These are phyloP conservation scores for Halophytophthora polymorphica DNA, from an alignment of 352 stramenopile genomes.

Conservation along the genomic window DNA sequence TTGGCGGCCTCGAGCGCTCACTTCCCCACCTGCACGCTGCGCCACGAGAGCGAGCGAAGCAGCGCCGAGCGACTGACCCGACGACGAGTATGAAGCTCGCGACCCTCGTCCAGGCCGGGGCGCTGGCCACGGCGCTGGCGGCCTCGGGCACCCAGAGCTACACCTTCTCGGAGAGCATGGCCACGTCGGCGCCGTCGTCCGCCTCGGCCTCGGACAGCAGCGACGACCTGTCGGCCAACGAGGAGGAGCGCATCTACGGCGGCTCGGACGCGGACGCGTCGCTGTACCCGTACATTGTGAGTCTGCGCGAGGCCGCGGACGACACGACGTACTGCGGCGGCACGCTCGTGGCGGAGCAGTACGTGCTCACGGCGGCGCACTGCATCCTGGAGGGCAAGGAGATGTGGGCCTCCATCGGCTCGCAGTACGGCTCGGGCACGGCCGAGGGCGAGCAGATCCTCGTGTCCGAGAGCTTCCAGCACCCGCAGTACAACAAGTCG, in stretches of 20 bases:
- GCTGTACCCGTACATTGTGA: constrained; percentile 56
- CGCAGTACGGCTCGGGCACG: constrained; percentile 34
- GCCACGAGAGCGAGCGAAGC: constrained; percentile 16
- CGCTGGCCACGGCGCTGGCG: constrained; percentile 17
- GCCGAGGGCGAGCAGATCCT: constrained; percentile 47
- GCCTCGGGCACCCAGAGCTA: constrained; percentile 18
- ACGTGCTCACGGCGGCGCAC: constrained; percentile 71
- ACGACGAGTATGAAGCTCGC: constrained; percentile 18
- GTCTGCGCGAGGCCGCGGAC: constrained; percentile 38
- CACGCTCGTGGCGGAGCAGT: constrained; percentile 54
- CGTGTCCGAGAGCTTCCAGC: constrained; percentile 36
- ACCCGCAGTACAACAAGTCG: constrained; percentile 54
- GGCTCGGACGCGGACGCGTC: constrained; percentile 49
- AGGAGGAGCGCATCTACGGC: constrained; percentile 58
- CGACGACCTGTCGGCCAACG: constrained; percentile 26
- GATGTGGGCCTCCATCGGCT: constrained; percentile 57
- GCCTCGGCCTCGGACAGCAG: constrained; percentile 12
- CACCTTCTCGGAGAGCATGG: constrained; percentile 28
- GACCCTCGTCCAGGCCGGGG: constrained; percentile 10
- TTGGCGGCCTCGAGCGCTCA: constrained; percentile 2
- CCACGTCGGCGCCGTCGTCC: constrained; percentile 8
- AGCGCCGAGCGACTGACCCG: constrained; percentile 4
- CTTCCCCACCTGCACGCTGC: constrained; percentile 21
- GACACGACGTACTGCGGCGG: constrained; percentile 63
- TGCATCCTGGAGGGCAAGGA: constrained; percentile 48